Conservation (phyloP, 495 filamentous ascomycete species). For the Talaromyces borbonicus region DNA sequence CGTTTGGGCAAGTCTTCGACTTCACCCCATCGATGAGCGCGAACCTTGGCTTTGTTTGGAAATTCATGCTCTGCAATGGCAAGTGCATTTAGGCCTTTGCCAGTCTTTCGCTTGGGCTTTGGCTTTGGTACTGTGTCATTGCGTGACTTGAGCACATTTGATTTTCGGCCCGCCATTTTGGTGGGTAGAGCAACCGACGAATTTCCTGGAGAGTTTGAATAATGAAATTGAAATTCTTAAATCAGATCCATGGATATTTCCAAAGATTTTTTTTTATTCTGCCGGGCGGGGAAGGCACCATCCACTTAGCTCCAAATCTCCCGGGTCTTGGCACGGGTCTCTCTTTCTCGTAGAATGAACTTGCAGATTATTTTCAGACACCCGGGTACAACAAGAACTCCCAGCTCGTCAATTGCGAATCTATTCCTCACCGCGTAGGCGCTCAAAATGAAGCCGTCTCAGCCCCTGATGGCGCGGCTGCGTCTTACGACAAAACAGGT, state of each 20-base stretch:
- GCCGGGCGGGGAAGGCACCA: constrained; percentile 20
- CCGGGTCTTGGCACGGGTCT: constrained; percentile 5
- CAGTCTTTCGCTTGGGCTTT: constrained; percentile 39
- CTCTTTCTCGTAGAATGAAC: constrained; percentile 5
- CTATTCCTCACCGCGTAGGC: background rate
- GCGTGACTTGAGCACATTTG: constrained; percentile 33
- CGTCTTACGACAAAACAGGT: constrained; percentile 87
- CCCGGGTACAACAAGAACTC: background rate
- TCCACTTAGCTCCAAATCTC: constrained; percentile 7
- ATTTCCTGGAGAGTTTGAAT: too few species aligned
- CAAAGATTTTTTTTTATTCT: constrained; percentile 29
- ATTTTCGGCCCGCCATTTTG: constrained; percentile 65
- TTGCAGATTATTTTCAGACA: background rate
- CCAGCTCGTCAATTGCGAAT: background rate
- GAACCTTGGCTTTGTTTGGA: constrained; percentile 39
- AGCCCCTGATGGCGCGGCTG: constrained; percentile 52
- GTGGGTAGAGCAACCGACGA: too few species aligned
- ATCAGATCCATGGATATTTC: too few species aligned
- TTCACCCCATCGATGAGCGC: constrained; percentile 49
- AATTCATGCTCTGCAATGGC: constrained; percentile 64
- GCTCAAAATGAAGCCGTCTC: constrained; percentile 55
- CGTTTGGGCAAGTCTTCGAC: constrained; percentile 39
- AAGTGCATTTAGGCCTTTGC: constrained; percentile 70
- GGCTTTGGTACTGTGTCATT: constrained; percentile 39
- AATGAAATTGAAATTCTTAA: too few species aligned